phyloP scores from a whole-genome alignment of 2,329 filamentous ascomycete species.

The Microdochium bolleyi region DNA sequence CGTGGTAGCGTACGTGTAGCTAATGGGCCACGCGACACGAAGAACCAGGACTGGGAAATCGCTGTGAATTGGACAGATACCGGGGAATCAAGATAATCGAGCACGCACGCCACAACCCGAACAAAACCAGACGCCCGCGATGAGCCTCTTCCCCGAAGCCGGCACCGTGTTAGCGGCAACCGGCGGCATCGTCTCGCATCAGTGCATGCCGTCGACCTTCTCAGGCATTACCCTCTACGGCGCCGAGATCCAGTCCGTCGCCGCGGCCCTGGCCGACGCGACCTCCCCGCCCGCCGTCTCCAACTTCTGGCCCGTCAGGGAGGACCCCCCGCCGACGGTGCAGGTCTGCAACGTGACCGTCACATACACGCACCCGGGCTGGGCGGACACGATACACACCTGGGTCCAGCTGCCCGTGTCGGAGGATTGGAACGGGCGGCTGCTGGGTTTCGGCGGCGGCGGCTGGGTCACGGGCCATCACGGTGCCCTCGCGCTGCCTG shows the following conservation, averaged over 20 bases:
- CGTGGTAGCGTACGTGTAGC: too few species aligned
- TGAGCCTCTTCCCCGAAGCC: too few species aligned
- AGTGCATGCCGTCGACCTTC: too few species aligned
- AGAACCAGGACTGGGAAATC: too few species aligned
- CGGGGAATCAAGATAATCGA: too few species aligned
- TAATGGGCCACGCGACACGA: too few species aligned
- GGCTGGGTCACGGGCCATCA: conserved; percentile 10
- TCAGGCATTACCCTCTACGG: too few species aligned
- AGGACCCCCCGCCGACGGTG: conserved; percentile 1
- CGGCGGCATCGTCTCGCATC: too few species aligned
- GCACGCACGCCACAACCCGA: too few species aligned
- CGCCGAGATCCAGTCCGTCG: neutral
- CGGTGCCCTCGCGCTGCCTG: conserved; percentile 8
- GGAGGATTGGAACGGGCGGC: conserved; percentile 12
- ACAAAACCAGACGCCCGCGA: too few species aligned
- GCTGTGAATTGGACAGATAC: too few species aligned
- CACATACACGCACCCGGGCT: conserved; percentile 11
- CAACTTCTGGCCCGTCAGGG: neutral
- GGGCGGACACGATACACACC: conserved; percentile 10
- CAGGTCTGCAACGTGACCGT: conserved; percentile 14
- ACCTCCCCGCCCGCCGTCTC: neutral
- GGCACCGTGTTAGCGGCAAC: too few species aligned
- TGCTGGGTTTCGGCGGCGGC: conserved; percentile 13
- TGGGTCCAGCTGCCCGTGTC: conserved; percentile 10
- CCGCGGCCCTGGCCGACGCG: neutral